Evolutionary conservation across 371 early-diverging fungal species (phyloP), one percentile per base, ranked within the genome.

Genomic region (Nematocida sp.): DNA sequence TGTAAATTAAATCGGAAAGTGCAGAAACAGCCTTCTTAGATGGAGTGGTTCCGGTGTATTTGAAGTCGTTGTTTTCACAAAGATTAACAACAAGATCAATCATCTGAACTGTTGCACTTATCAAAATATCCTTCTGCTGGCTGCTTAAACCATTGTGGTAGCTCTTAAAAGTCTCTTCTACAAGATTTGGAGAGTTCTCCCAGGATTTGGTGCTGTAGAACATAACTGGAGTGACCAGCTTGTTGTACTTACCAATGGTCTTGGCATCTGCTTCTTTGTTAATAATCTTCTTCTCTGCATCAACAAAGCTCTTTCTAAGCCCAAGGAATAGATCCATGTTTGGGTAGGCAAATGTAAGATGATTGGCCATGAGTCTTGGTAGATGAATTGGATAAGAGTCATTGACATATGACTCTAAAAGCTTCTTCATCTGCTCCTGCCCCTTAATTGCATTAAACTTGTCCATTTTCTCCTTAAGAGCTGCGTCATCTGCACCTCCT

Each of bases 331-430:
- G 6, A 25, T 78, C 80, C 25, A 57, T 44, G 46, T 70, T 50
- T 20, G 80, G 80, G 62, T 42, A 78, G 3, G 66, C 60, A 46
- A 78, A 47, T 23, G 70, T 78, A 23, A 70, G 15, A 56, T 70
- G 52, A 25, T 56, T 39, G 9, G 13, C 71, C 13, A 39, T 56
- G 11, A 18, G 20, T 71, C 80, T 50, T 57, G 80, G 80, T 7
- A 78, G 20, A 56, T 78, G 80, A 13, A 75, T 72, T 45, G 70
- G 47, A 47, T 58, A 75, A 6, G 6, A 15, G 62, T 70, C 80
- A 5, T 25, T 46, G 4, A 78, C 6, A 25, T 78, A 50, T 18
- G 6, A 52, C 54, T 55, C 47, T 7, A 70, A 58, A 52, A 45
- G 9, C n/a, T 15, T n/a, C n/a, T 23, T 56, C 33, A n/a, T 67